Conservation (phyloP, 768 basidiomycete species). For the Tulasnella sp. region DNA sequence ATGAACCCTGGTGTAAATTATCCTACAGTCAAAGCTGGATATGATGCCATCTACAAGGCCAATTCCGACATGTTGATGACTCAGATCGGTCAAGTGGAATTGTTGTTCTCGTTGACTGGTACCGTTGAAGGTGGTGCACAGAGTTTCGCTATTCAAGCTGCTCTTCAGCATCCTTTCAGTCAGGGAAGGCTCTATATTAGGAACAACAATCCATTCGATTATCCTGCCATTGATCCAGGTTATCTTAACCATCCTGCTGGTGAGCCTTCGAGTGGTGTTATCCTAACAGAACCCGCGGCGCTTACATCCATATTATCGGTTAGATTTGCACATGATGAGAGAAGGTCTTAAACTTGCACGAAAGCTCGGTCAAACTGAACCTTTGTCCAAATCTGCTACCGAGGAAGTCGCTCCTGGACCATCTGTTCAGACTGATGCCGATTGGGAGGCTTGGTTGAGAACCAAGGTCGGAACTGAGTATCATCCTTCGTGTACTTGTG, state of each 20-base stretch:
- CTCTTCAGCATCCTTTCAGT: constrained; percentile 51
- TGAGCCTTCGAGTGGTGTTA: constrained; percentile 19
- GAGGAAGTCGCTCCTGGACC: constrained; percentile 40
- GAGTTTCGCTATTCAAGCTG: constrained; percentile 46
- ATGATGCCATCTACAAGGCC: constrained; percentile 41
- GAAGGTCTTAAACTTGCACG: constrained; percentile 54
- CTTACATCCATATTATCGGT: not conserved
- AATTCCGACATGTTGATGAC: constrained; percentile 30
- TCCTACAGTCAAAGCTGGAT: constrained; percentile 38
- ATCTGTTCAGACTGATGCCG: constrained; percentile 38
- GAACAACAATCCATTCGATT: constrained; percentile 44
- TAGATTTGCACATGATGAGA: constrained; percentile 38
- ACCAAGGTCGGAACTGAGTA: constrained; percentile 24
- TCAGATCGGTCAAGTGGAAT: constrained; percentile 42
- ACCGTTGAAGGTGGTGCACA: constrained; percentile 24
- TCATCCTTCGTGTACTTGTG: constrained; percentile 28
- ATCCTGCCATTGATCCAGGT: constrained; percentile 49
- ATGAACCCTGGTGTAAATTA: constrained; percentile 29
- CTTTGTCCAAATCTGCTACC: constrained; percentile 35
- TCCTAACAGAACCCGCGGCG: not conserved
- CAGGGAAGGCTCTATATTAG: constrained; percentile 53
- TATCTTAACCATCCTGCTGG: constrained; percentile 47
- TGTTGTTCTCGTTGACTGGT: constrained; percentile 37
- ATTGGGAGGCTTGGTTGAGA: constrained; percentile 42
- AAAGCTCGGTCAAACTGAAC: constrained; percentile 37